Base-by-base conservation (phyloP, 1,284 basidiomycete species). In the Bjerkandera adusta region DNA sequence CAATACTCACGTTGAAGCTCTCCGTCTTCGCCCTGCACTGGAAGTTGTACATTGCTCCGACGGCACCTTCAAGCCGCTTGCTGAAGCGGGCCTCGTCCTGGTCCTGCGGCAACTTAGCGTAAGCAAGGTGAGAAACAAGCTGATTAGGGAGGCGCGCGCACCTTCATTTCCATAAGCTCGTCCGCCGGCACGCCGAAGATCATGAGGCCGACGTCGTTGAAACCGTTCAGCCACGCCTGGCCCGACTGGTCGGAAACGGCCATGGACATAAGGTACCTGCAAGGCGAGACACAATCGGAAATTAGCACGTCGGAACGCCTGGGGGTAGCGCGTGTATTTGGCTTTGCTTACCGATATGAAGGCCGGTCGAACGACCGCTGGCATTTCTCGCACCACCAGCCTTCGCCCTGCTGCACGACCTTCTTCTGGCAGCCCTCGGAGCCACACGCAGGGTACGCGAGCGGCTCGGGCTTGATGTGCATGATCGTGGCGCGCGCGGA, bases 321-420 rank as follows among this genome's bases (percentile, higher is more conserved):
- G 16, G 29, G 29, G 41, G 29, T 27, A 15, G 36, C 16, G 16
- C 24, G 1, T 3, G 32, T 20, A 13, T 20, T 5, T 16, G 15
- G 18, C 15, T 18, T 35, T 4, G 33, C 20, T 70, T 56, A 92
- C 89, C 96, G 78, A 65, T 95, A 81, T 57, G 92, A 81, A 3
- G 96, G 96, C 27, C 74, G 73, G 5, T 75, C 73, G 63, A 80
- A 90, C 46, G 68, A 79, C 59, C 79, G 80, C 50, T 92, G 82
- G 65, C 97, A 99, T 68, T 96, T 98, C 61, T 99, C 96, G 66
- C 97, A 99, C 38, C 81, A 72, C 94, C 94, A 99, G 18, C 73
- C 76, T 37, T 77, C 77, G 25, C 76, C 77, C 29, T 79, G 71
- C 49, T 89, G 77, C 1, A 79, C 70, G 2, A 98, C 89, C 68